These are phyloP conservation scores for Xylaria sp. DNA, from an alignment of 2,329 filamentous ascomycete genomes.

Conservation along the genomic window DNA sequence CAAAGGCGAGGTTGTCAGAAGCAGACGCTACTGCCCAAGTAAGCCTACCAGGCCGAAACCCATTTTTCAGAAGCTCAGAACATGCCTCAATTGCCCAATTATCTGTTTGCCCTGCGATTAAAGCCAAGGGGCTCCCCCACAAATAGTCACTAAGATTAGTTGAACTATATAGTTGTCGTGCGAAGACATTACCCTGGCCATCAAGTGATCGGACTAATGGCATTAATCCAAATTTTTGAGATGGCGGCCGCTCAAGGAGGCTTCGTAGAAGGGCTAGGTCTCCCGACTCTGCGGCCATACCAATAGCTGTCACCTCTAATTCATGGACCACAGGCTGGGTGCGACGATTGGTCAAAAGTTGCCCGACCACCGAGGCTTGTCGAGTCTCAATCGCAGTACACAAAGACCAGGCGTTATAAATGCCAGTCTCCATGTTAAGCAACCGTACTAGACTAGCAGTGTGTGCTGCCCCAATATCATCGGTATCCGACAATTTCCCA, in stretches of 20 bases:
- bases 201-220: no score
- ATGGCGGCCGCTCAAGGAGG: background rate
- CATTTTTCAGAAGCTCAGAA: constrained; percentile 7
- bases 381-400: background rate
- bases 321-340: background rate
- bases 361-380: background rate
- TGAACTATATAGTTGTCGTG: background rate
- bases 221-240: background rate
- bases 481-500: background rate
- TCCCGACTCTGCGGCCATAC: background rate
- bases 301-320: constrained; percentile 13
- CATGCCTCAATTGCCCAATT: background rate
- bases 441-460: background rate
- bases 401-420: constrained; percentile 9
- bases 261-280: background rate
- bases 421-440: background rate
- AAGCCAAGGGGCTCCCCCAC: background rate
- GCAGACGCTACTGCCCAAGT: background rate
- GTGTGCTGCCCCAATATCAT: background rate
- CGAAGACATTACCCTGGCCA: no score
- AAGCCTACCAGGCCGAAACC: background rate
- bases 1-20: background rate
- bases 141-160: background rate
- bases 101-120: background rate
- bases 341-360: constrained; percentile 8